Base-by-base conservation (phyloP, 768 basidiomycete genomes). In the Suillus paluster region DNA sequence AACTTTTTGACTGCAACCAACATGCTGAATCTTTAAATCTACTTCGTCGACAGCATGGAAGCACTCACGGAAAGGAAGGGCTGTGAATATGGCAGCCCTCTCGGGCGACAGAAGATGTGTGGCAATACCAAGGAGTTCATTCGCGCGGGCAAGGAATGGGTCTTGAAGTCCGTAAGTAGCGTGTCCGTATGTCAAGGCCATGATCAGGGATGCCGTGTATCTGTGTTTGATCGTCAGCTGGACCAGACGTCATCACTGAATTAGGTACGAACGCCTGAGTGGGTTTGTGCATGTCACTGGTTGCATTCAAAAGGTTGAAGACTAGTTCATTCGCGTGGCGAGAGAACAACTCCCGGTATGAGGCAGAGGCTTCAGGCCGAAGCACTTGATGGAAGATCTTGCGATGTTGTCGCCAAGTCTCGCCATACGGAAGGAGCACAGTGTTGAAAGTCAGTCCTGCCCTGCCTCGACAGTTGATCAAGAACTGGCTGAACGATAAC, bases 361-460 rank as follows among this genome's bases (percentile, higher is more conserved):
- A 58, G n/a, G 34, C 41, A 39, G 72, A 59, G 5, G 55, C 48
- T 30, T 67, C 59, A 10, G 50, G 61, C 19, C 64, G 58, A 2
- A 73, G 45, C 11, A 49, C 58, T 30, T 64, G 65, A 34, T 69
- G 64, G 8, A 63, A 59, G 8, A 73, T 59, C 23, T 62, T 68
- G 17, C 64, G 61, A 30, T 72, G 68, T 48, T 41, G 23, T 19
- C 55, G 64, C 66, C 63, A 71, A 27, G 53, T 52, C 5, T 68
- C 64, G 9, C 69, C 68, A 23, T 66, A 72, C 15, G 66, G 59
- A 25, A 68, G 41, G 50, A 72, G 66, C 0, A 58, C 68, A 25
- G 71, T 71, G 55, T 63, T 72, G 30, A 68, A 73, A 21, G 63
- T 66, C 53, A 70, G 30, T 33, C 71, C 70, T 42, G 71, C 65